Base-by-base conservation (phyloP, 805 yeast genomes). In the Naumovozyma baii region DNA sequence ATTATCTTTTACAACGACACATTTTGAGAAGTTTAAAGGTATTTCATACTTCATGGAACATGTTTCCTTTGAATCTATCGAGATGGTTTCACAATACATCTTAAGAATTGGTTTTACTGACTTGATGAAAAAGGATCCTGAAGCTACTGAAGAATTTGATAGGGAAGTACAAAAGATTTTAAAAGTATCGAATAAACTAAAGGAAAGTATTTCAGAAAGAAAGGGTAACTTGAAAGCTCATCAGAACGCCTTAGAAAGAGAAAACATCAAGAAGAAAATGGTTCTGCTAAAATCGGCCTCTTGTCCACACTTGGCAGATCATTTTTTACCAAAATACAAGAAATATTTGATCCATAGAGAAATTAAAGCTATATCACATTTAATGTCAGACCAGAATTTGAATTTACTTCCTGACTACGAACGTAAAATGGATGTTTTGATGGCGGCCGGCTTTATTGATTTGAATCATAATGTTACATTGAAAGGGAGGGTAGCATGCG, bases 401-500 rank as follows among this genome's bases (percentile, higher is more conserved):
- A 95, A 85, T 48, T 66, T 92, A 34, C 68, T 92, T 29, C 97
- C 98, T 0, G 96, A 92, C 56, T 92, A 92, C 55, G 94, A 86
- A 54, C 94, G 85, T 59, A 74, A 98, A 50, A 64, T 92, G 31
- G 72, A 71, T 31, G 95, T 92, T 3, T 67, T 92, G 41, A 73
- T 77, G 51, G 74, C 73, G n/a, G 67, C 87, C n/a, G 84, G 76
- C 12, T 92, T 83, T 56, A 78, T 92, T 32, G 95, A 90, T 53
- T 68, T 68, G 4, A 71, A 76, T 35, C 72, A 82, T 49, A 88
- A 85, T 42, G 78, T 76, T 32, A 53, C 67, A 36, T 67, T 92
- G 48, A 88, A 88, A 63, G 97, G 97, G 26, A 69, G 96, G 45
- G 94, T 85, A 35, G 95, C 94, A 0, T 92, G 95, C 65, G 98